Percentiles rank a stretch among this genome's conserved stretches.
Conservation (phyloP, 176 grass and related monocot genomes). For the Chloris gayana region DNA sequence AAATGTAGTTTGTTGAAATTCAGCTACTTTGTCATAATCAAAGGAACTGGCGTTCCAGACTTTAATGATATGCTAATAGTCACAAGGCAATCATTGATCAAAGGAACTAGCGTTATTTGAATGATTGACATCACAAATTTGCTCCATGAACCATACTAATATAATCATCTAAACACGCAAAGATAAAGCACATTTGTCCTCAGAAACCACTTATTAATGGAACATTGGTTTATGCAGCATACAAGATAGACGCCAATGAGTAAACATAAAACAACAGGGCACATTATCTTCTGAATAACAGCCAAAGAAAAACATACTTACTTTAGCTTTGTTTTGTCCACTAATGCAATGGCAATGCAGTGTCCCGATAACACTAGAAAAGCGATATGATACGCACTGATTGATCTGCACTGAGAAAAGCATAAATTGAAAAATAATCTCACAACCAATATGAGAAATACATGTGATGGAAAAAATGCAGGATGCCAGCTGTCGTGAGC, state of each 20-base stretch:
- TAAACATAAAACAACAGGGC: not conserved
- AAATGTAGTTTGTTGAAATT: not conserved
- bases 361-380: conserved; percentile 76
- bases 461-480: conserved; percentile 16
- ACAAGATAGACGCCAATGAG: not conserved
- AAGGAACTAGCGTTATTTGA: conserved; percentile 2
- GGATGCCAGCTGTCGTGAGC: conserved; percentile 3
- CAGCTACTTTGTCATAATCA: not conserved
- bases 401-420: conserved; percentile 83
- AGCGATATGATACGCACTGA: conserved; percentile 80
- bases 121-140: not conserved
- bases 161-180: not conserved
- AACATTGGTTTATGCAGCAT: not conserved
- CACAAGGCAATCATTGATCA: not conserved
- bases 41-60: not conserved
- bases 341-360: conserved; percentile 81
- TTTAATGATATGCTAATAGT: not conserved
- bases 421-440: conserved; percentile 49
- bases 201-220: not conserved
- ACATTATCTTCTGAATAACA: not conserved
- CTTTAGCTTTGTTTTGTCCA: conserved; percentile 96
- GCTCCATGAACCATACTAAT: not conserved
- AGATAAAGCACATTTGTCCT: not conserved
- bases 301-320: conserved; percentile 25
- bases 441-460: conserved; percentile 30